A percentile compares a stretch with the other conserved stretches of the same genome.
Evolutionary conservation across 106 monocot genomes (phyloP).

Genomic region (Gastrodia elata): DNA sequence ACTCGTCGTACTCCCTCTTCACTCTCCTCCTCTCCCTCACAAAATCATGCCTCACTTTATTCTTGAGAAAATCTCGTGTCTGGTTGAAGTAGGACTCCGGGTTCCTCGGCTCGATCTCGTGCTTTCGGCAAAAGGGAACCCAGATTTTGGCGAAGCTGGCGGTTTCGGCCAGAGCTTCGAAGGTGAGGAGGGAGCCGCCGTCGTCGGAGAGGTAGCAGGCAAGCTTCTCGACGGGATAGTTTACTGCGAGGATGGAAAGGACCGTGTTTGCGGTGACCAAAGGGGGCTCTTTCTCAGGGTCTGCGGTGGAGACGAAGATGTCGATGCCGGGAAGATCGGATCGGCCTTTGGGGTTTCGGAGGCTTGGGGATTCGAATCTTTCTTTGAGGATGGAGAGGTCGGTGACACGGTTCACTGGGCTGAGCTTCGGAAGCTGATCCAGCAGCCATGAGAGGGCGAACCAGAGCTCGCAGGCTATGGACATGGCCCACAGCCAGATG

Average conservation of each 20-base stretch:
- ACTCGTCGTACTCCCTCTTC: slow-evolving; percentile 97
- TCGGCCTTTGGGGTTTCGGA: slow-evolving; percentile 55
- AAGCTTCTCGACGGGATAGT: slow-evolving; percentile 79
- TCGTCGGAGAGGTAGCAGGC: slow-evolving; percentile 79
- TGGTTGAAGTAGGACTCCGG: slow-evolving; percentile 84
- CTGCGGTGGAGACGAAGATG: slow-evolving; percentile 66
- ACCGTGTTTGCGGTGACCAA: slow-evolving; percentile 65
- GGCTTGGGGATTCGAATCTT: slow-evolving; percentile 49
- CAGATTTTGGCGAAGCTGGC: slow-evolving; percentile 69
- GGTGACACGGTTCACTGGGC: slow-evolving; percentile 55
- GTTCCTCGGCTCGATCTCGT: slow-evolving; percentile 75
- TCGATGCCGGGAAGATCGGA: slow-evolving; percentile 77
- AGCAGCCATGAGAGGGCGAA: slow-evolving; percentile 75
- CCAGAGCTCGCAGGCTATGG: slow-evolving; percentile 68
- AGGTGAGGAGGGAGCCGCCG: slow-evolving; percentile 60
- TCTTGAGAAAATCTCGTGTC: slow-evolving; percentile 81
- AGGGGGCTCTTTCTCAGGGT: slow-evolving; percentile 71
- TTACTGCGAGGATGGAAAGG: slow-evolving; percentile 67
- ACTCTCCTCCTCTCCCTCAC: slow-evolving; percentile 89
- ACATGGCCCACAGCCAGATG: slow-evolving; percentile 73
- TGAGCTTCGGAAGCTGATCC: slow-evolving; percentile 81
- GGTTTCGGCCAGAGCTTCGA: slow-evolving; percentile 65
- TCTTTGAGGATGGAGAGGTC: slow-evolving; percentile 54
- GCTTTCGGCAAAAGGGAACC: slow-evolving; percentile 97
- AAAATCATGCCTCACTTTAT: slow-evolving; percentile 77